Conservation (phyloP, 441 rosid genomes). For the Gossypium lobatum region DNA sequence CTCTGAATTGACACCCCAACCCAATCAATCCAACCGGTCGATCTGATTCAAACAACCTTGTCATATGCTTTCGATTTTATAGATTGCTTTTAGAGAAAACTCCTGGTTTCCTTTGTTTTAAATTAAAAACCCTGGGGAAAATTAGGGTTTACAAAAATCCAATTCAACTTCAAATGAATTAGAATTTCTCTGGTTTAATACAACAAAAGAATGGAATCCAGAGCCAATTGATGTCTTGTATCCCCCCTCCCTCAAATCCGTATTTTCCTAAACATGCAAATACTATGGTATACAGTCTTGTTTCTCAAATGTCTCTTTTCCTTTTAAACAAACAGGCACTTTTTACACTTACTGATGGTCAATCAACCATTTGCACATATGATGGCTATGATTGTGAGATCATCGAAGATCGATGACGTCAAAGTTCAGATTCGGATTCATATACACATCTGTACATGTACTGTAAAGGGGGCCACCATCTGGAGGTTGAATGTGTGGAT, state of each 20-base stretch:
- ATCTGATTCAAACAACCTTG: no score
- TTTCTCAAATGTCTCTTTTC: not conserved
- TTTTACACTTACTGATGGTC: not conserved
- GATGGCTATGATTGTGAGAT: constrained; percentile 16
- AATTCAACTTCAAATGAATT: constrained; percentile 1
- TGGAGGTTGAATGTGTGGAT: constrained; percentile 62
- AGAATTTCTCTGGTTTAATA: not conserved
- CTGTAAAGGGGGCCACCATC: constrained; percentile 89
- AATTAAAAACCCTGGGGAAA: not conserved
- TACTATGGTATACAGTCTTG: not conserved
- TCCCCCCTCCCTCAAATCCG: not conserved
- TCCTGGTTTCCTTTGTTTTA: not conserved
- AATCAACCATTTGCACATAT: not conserved
- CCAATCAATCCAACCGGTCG: no score
- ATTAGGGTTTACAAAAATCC: not conserved
- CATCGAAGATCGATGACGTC: constrained; percentile 86
- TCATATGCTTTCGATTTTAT: not conserved
- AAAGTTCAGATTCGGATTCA: constrained; percentile 72
- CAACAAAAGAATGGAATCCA: constrained; percentile 8
- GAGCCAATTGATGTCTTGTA: not conserved
- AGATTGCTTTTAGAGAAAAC: not conserved
- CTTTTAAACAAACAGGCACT: not conserved
- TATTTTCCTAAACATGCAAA: not conserved
- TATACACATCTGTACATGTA: constrained; percentile 76
- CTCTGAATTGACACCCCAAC: no score